phyloP scores from a whole-genome alignment of 352 stramenopile species.

The Aphanomyces stellatus region DNA sequence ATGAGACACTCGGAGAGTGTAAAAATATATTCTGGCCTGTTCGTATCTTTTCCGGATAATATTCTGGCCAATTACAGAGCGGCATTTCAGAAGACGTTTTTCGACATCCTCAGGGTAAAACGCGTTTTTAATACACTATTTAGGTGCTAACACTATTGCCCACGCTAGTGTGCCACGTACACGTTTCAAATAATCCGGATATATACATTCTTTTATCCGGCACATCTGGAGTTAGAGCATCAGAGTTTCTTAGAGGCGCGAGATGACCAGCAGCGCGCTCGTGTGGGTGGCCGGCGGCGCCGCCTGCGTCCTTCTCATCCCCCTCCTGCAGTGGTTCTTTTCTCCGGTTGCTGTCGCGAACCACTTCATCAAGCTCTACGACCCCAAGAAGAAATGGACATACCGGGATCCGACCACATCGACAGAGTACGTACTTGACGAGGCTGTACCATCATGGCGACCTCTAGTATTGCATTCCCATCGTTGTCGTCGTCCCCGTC shows the following conservation, averaged over 20 bases:
- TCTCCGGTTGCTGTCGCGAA: slow-evolving; percentile 45
- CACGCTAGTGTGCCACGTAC: no score
- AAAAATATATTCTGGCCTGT: background rate
- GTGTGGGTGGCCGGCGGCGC: slow-evolving; percentile 20
- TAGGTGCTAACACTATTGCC: no score
- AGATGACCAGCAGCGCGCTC: background rate
- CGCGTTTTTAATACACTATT: background rate
- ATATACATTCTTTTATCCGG: background rate
- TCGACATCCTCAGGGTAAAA: background rate
- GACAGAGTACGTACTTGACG: slow-evolving; percentile 39
- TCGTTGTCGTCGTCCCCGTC: slow-evolving; percentile 17
- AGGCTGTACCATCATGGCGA: no score
- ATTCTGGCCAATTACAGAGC: background rate
- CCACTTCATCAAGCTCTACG: slow-evolving; percentile 36
- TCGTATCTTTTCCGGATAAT: background rate
- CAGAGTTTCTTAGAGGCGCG: background rate
- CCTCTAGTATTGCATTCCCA: no score
- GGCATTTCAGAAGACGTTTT: background rate
- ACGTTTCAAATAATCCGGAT: background rate
- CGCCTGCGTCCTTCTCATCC: slow-evolving; percentile 31
- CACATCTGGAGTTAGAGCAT: background rate
- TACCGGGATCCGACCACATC: slow-evolving; percentile 44
- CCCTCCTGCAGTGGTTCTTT: slow-evolving; percentile 48
- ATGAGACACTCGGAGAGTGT: background rate
- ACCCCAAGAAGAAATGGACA: slow-evolving; percentile 43